phyloP scores from a whole-genome alignment of 805 yeast genomes.

The Scheffersomyces spartinae region DNA sequence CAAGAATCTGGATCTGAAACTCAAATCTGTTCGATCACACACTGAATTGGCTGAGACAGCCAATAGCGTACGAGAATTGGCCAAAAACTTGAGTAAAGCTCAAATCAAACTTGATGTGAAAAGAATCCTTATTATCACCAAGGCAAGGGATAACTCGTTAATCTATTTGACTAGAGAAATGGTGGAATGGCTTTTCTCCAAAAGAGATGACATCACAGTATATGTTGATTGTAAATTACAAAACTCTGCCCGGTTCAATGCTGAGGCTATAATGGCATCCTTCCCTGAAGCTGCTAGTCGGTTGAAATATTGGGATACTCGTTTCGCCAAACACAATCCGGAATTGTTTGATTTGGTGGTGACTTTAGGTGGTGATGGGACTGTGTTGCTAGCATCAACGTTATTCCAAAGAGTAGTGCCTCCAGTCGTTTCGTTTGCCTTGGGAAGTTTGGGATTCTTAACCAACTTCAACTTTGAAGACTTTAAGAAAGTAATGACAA shows the following conservation, averaged over 20 bases:
- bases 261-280: constrained; percentile 36
- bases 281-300: constrained; percentile 33
- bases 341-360: constrained; percentile 33
- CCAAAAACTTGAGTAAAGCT: constrained; percentile 60
- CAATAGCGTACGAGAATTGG: constrained; percentile 65
- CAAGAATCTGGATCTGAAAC: too few relatives aligned
- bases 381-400: constrained; percentile 31
- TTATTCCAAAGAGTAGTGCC: constrained; percentile 35
- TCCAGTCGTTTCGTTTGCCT: constrained; percentile 32
- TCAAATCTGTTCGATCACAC: constrained; percentile 52
- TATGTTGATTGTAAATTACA: constrained; percentile 67
- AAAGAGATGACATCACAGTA: constrained; percentile 30
- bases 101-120: constrained; percentile 60
- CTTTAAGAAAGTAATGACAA: constrained; percentile 46
- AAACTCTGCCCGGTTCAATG: constrained; percentile 52
- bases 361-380: constrained; percentile 36
- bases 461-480: constrained; percentile 77
- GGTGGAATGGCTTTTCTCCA: constrained; percentile 59
- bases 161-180: constrained; percentile 68
- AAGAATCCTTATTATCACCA: constrained; percentile 76
- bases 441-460: constrained; percentile 33
- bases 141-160: constrained; percentile 74
- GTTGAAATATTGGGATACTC: constrained; percentile 61
- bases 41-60: constrained; percentile 73
- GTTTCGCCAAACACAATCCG: constrained; percentile 35